These are phyloP conservation scores for Russula virescens DNA, from an alignment of 768 basidiomycete genomes.

Conservation along the genomic window DNA sequence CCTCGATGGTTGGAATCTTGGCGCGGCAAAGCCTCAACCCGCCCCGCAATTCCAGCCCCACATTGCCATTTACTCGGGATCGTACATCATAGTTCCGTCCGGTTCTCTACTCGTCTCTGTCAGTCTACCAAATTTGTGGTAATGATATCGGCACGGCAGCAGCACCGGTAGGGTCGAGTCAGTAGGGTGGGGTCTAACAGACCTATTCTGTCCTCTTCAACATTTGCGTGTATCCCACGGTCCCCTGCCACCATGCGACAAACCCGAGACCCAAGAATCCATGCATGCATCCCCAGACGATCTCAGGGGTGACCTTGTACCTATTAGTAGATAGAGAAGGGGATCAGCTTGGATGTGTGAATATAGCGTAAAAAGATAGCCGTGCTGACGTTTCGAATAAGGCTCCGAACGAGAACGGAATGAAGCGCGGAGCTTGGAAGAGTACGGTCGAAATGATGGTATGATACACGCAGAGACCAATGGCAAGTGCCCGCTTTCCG, in stretches of 20 bases:
- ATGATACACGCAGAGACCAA: conserved; percentile 73
- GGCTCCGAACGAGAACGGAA: conserved; percentile 64
- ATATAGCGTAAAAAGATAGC: neutral
- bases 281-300: conserved; percentile 65
- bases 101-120: neutral
- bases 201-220: conserved; percentile 8
- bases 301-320: conserved; percentile 62
- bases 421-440: conserved; percentile 71
- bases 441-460: conserved; percentile 66
- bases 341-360: neutral
- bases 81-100: neutral
- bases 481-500: conserved; percentile 77
- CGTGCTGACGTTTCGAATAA: conserved; percentile 52
- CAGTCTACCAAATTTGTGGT: neutral
- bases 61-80: neutral
- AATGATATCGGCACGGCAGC: neutral
- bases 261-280: conserved; percentile 67
- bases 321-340: conserved; percentile 30
- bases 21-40: neutral
- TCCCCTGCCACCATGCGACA: conserved; percentile 79
- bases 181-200: neutral
- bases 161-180: neutral
- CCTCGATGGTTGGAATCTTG: neutral
- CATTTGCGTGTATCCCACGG: conserved; percentile 40
- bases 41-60: neutral